These are phyloP conservation scores for barley (Hordeum vulgare) DNA, from an alignment of 176 grass and related monocot genomes.

Conservation along the genomic window DNA sequence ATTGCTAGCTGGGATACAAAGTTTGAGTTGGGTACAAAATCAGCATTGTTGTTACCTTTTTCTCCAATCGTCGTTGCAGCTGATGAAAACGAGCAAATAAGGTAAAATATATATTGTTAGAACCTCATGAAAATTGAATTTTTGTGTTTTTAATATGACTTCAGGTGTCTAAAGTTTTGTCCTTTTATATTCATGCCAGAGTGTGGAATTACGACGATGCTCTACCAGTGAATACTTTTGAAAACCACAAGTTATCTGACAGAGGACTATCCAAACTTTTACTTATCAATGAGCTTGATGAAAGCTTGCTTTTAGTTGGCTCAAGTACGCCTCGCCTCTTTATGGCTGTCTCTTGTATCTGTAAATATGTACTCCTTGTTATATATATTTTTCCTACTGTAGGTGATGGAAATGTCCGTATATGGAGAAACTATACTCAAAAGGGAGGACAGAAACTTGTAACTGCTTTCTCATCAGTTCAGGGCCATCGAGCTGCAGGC, in stretches of 20 bases:
- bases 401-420: conserved; percentile 92
- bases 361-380: conserved; percentile 19
- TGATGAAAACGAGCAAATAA: conserved; percentile 93
- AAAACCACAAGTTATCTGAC: conserved; percentile 80
- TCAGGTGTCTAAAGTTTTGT: conserved; percentile 19
- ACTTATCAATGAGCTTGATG: conserved; percentile 94
- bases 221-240: conserved; percentile 62
- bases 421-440: conserved; percentile 88
- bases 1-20: conserved; percentile 93
- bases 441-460: conserved; percentile 77
- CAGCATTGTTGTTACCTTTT: conserved; percentile 78
- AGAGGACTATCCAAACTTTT: conserved; percentile 85
- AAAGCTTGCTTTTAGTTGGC: conserved; percentile 89
- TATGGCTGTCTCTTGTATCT: background rate
- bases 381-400: conserved; percentile 17
- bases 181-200: conserved; percentile 39
- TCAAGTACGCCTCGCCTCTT: conserved; percentile 57
- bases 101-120: conserved; percentile 28
- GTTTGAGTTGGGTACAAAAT: conserved; percentile 82
- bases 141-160: conserved; percentile 6
- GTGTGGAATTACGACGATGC: conserved; percentile 93
- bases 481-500: conserved; percentile 48
- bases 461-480: conserved; percentile 90
- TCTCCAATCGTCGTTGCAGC: conserved; percentile 78
- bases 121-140: background rate